Evolutionary conservation across 2,329 filamentous ascomycete genomes (phyloP), one percentile per base, ranked within the genome.

Genomic region (Ceratocystis albifundus): DNA sequence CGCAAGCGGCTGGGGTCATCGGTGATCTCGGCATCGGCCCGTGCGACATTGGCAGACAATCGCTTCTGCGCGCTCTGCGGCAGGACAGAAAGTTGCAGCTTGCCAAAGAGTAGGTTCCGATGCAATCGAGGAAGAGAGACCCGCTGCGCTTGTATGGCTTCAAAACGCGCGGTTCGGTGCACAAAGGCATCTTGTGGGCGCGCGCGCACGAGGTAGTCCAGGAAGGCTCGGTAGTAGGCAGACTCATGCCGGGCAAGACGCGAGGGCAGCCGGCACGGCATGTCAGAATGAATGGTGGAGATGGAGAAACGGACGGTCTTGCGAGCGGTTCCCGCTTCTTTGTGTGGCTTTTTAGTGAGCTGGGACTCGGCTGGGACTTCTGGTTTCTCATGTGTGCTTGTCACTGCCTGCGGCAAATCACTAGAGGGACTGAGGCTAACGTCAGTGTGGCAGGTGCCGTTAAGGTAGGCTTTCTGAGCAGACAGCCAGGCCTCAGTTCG

Each of bases 191-290:
- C 94, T 20, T 80, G 78, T 65, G 80, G 79, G 66, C 84, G 84
- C 15, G 84, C 84, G 41, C 84, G 83, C 67, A 88, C 82, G 59
- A 86, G 78, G 70, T 89, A 82, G 72, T 88, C 85, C 70, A 90
- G 86, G 74, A 96, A 96, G 8, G 90, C 90, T 69, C 89, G 87
- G 77, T 91, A 93, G 76, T 96, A 96, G 4, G 92, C 88, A 2
- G 88, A 87, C 72, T 94, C 89, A 72, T 83, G 79, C 67, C 79
- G 80, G 28, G 75, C 67, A 36, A 86, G 75, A 75, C 80, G 77
- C 66, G 81, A 76, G 8, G 82, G 82, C 20, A 85, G 76, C 45
- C 75, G 76, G 71, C 79, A 79, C 28, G 81, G 80, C 15, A 79
- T 74, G 46, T 78, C 76, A 68, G 73, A 77, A 70, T 74, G 75